phyloP scores from a whole-genome alignment of 2,329 filamentous ascomycete genomes.

The Calonectria pteridis region DNA sequence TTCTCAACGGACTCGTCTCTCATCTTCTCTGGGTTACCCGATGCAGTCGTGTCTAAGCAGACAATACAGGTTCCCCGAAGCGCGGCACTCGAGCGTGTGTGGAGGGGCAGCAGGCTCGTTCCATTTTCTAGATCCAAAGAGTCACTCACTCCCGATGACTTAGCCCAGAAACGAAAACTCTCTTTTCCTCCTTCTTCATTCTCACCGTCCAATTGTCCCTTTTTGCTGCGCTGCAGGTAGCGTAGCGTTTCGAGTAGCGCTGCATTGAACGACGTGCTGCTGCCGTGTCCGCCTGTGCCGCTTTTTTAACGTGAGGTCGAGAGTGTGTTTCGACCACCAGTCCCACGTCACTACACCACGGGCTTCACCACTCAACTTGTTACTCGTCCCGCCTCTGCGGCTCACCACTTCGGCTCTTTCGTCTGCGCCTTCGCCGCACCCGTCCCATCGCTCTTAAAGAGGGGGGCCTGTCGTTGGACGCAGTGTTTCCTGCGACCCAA shows the following conservation, averaged over 20 bases:
- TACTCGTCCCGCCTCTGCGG: conserved; percentile 23
- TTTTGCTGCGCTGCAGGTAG: conserved; percentile 7
- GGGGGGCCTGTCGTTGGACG: not conserved
- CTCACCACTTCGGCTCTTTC: conserved; percentile 16
- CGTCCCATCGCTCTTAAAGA: not conserved
- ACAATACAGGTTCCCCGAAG: conserved; percentile 17
- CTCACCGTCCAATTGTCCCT: not conserved
- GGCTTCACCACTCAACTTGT: conserved; percentile 19
- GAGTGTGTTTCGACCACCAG: conserved; percentile 13
- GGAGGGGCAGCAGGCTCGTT: conserved; percentile 21
- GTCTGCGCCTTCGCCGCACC: not conserved
- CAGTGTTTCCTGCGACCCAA: not conserved
- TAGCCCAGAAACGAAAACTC: conserved; percentile 8
- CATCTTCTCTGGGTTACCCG: not conserved
- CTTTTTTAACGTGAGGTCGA: conserved; percentile 21
- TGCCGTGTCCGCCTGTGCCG: conserved; percentile 4
- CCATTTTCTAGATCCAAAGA: conserved; percentile 23
- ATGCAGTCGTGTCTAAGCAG: not conserved
- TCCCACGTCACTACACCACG: conserved; percentile 26
- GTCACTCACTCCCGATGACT: conserved; percentile 13
- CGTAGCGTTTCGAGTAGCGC: conserved; percentile 16
- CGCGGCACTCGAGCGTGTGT: conserved; percentile 11
- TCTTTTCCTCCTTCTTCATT: not conserved
- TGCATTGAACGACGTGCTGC: conserved; percentile 9
- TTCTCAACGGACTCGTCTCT: not conserved